Evolutionary conservation across 139 green algal species (phyloP), one percentile per base, ranked within the genome.

Genomic region (Zygnema circumcarinatum): DNA sequence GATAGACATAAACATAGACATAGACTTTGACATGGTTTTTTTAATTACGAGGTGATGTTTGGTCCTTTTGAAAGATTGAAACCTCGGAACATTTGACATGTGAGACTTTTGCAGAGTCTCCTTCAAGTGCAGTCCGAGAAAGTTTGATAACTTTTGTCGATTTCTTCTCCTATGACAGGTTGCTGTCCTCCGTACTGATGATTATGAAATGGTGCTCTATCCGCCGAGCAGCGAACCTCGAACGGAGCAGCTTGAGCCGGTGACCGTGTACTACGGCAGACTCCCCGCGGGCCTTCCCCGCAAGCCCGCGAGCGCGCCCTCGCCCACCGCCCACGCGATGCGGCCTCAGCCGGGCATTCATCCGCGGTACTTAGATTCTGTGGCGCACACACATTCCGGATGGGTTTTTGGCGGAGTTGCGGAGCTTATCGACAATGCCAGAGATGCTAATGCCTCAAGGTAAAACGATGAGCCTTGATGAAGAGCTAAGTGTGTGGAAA

Each of bases 381-480:
- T 87, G 11, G 72, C 67, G 62, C 81, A 87, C 36, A 87, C 81
- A 7, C 81, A 87, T 72, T 42, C 38, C 32, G 22, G 35, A 35
- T 87, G 81, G 81, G 81, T 87, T 68, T 87, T 87, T 86, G 81
- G 81, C 32, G 81, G 35, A 22, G 2, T 87, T 32, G 81, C 81
- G 11, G 81, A 87, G 67, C 81, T 87, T 0, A 54, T 87, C 2
- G 69, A 87, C 74, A 86, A 87, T 33, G 53, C 81, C 3, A 42
- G 36, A 33, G 81, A 87, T 54, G 81, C 81, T n/a, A 85, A 85
- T 1, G 81, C 81, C 22, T 29, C 33, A 35, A 87, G 29, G 81
- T 87, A 54, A 36, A 38, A 62, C 7, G 47, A 62, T 62, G n/a
- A n/a, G n/a, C n/a, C n/a, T 72, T 72, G 56, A 72, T 35, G 29